Base-by-base conservation (phyloP, 805 yeast species). In the Maudiozyma pseudohumilis region DNA sequence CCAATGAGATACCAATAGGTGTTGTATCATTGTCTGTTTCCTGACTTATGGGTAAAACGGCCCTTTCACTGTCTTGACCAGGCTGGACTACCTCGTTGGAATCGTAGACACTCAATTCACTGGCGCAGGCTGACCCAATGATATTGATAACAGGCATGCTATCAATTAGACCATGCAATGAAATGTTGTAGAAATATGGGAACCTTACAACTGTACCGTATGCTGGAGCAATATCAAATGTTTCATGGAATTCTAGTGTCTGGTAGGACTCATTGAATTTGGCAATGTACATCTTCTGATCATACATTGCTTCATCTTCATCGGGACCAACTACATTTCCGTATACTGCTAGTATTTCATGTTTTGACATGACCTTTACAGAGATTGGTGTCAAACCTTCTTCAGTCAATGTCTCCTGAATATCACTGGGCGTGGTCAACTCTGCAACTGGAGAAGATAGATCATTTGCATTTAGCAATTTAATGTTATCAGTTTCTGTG, bases 31-130 rank as follows among this genome's bases (percentile, higher is more conserved):
- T 78, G 32, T 72, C 78, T 1, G 78, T 63, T 2, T 66, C 77
- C 7, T 74, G 78, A 50, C 74, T 74, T 47, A 84, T 63, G 1
- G 95, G 95, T 44, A 85, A 63, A 19, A 75, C 69, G 0, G 95
- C 94, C 35, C 82, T 68, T 48, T 74, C 75, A 4, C 77, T 65
- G 50, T 87, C 96, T 47, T 80, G 81, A 3, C 70, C 56, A 7
- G 77, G 77, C 22, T 61, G 61, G 1, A 79, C 49, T 3, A 64
- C 51, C 15, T 58, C 56, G 0, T 46, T 34, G 1, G 61, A 47
- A 2, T 74, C 64, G 19, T 71, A 41, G 1, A 78, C 59, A 6
- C 72, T 59, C 12, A 82, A 50, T 38, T 83, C 95, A 3, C 82
- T 67, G 0, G 92, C 74, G 18, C 75, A 68, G 0, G 87, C 72